Base-by-base conservation (phyloP, 805 yeast species). In the Candida dajiaensis region DNA sequence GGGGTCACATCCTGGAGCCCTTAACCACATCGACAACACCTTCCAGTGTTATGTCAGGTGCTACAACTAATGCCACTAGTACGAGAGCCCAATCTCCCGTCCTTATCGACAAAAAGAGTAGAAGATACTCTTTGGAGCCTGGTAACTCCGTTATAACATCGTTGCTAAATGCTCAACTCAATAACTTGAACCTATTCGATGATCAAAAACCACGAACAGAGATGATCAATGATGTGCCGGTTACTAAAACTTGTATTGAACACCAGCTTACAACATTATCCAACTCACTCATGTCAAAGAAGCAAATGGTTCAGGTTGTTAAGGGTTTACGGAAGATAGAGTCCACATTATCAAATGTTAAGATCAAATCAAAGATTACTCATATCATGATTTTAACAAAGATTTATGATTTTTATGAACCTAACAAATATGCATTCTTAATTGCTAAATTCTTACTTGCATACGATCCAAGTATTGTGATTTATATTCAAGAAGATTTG, bases 301-400 rank as follows among this genome's bases (percentile, higher is more conserved):
- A 51, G 28, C 59, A 61, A 38, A 22, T 61, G 26, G 55, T 58
- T 3, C 54, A 57, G 44, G 53, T 64, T 22, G 57, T 61, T 11
- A 47, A 58, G 12, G 56, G 65, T 2, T 61, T 64, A 12, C 52
- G 68, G 40, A 56, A 59, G 9, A 57, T 64, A 11, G 67, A 63
- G 35, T 46, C 50, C 16, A 60, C 61, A n/a, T 48, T 64, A 16
- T 56, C 60, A 36, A 58, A 56, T 29, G 56, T 64, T 6, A 64
- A 61, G 39, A 60, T 64, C 31, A 46, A 53, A 22, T 48, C 64
- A 3, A 57, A 52, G 16, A 48, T 59, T 25, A 29, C 49, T 6
- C 58, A 57, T 38, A 56, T 64, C 28, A 50, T 64, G 52, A 57
- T 64, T 21, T 50, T 64, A 6, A 59, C 68, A 15, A 64, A 64